A percentile compares a stretch with the other conserved stretches of the same genome.
Evolutionary conservation across 2,329 filamentous ascomycete genomes (phyloP).

Genomic region (Colletotrichum sp.): DNA sequence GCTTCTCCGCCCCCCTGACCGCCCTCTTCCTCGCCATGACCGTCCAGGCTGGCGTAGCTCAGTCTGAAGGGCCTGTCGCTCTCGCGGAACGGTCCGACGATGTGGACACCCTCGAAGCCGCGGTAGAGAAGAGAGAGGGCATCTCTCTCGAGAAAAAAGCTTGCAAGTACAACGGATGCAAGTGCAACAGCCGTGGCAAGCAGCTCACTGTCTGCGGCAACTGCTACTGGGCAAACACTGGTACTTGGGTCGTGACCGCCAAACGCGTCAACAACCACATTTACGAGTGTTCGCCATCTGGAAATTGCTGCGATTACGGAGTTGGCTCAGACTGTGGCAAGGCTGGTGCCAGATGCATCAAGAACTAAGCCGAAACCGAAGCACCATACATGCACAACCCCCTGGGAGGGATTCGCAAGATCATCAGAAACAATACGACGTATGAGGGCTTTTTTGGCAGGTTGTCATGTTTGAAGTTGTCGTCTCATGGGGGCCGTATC

Average conservation of each 20-base stretch:
- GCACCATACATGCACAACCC: not conserved
- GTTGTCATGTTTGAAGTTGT: not conserved
- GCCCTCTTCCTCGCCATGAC: not conserved
- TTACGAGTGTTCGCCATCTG: constrained; percentile 27
- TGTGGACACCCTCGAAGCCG: not conserved
- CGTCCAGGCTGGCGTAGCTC: not conserved
- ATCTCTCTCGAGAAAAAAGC: constrained; percentile 18
- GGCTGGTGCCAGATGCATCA: constrained; percentile 5
- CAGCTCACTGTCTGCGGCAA: constrained; percentile 28
- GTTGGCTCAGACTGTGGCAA: constrained; percentile 24
- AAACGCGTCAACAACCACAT: constrained; percentile 27
- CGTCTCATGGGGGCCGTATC: not conserved
- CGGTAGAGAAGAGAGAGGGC: not conserved
- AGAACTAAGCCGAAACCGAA: not conserved
- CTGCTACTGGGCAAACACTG: constrained; percentile 24
- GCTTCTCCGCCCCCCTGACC: not conserved
- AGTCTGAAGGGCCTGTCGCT: not conserved
- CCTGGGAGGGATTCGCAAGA: not conserved
- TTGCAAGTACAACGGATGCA: constrained; percentile 27
- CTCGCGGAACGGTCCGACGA: not conserved
- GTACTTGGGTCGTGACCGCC: constrained; percentile 20
- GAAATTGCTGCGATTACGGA: constrained; percentile 27
- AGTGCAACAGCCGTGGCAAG: constrained; percentile 26
- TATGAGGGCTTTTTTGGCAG: not conserved
- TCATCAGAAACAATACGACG: not conserved